Evolutionary conservation across 345 rosid genomes (phyloP), one percentile per base, ranked within the genome.

Genomic region (Raphanus raphanistrum): DNA sequence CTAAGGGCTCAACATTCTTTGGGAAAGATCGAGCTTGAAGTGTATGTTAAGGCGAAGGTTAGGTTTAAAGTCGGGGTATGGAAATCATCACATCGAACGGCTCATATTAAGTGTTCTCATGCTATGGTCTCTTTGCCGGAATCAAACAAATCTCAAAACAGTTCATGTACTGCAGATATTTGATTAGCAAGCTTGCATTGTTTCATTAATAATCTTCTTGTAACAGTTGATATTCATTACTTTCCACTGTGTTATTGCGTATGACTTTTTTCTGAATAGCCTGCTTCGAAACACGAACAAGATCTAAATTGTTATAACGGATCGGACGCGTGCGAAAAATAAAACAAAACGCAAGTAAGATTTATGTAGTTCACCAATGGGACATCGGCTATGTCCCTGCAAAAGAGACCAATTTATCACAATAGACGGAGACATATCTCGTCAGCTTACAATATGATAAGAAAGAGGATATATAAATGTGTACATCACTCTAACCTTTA

Each of bases 11-110:
- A 86, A 63, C 84, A 65, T 62, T 7, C 79, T 4, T 70, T 87
- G 5, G 89, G 91, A 11, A 68, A 84, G 65, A 43, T 89, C 0
- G 83, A 83, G 8, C 29, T 94, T 41, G 84, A 85, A 17, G 86
- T 90, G 32, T 72, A 63, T 70, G 35, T 89, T n/a, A 82, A 70
- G 82, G 90, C 97, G 21, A 89, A 63, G 80, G 82, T 88, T 67
- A 81, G 97, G 83, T 85, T 84, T 38, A 89, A 87, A 86, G 85
- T 87, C 12, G 92, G 88, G 32, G 33, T 17, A 1, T 86, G 86
- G 89, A 90, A 90, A 82, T 63, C 89, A 3, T 10, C 70, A 65
- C 86, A 76, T 78, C 84, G 79, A 31, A 87, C 84, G 26, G 75
- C 86, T 1, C 83, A 68, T 73, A 70, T 92, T 15, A 27, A 73